Percentiles rank a stretch among this genome's conserved stretches.
phyloP scores from a whole-genome alignment of 148 eudicot species.

The Cornus kousa region DNA sequence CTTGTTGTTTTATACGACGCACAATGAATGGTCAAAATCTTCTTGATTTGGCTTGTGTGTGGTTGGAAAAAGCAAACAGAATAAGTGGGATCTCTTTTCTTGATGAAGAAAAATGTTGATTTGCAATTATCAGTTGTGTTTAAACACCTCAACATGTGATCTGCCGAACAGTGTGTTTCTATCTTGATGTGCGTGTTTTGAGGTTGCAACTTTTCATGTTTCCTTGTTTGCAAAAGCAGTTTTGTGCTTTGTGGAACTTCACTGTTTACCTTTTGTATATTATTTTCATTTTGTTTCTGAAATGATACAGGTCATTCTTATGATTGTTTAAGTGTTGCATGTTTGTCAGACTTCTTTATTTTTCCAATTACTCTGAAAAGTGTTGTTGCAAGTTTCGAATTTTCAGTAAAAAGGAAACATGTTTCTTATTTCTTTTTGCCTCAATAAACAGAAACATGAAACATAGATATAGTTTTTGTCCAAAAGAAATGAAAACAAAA shows the following conservation, averaged over 20 bases:
- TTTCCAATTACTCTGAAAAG: background rate
- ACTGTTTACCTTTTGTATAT: background rate
- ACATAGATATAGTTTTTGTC: no score
- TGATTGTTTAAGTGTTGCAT: background rate
- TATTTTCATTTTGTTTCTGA: background rate
- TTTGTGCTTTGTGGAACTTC: background rate
- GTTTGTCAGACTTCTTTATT: background rate
- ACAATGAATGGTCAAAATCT: background rate
- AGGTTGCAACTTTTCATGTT: background rate
- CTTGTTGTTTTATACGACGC: background rate
- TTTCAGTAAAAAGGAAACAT: no score
- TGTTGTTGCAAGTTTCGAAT: background rate
- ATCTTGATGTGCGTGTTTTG: background rate
- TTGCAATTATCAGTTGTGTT: background rate
- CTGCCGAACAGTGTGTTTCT: background rate
- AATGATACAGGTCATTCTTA: constrained; percentile 10
- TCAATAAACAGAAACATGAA: no score
- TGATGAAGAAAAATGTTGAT: background rate
- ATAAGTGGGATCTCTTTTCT: background rate
- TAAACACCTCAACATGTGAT: background rate
- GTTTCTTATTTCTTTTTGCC: no score
- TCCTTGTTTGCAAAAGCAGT: background rate
- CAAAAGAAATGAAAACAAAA: no score
- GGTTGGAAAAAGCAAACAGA: background rate
- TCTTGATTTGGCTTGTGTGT: constrained; percentile 2